Evolutionary conservation across 2,329 filamentous ascomycete species (phyloP), one percentile per base, ranked within the genome.

Genomic region (Alternaria metachromatica): DNA sequence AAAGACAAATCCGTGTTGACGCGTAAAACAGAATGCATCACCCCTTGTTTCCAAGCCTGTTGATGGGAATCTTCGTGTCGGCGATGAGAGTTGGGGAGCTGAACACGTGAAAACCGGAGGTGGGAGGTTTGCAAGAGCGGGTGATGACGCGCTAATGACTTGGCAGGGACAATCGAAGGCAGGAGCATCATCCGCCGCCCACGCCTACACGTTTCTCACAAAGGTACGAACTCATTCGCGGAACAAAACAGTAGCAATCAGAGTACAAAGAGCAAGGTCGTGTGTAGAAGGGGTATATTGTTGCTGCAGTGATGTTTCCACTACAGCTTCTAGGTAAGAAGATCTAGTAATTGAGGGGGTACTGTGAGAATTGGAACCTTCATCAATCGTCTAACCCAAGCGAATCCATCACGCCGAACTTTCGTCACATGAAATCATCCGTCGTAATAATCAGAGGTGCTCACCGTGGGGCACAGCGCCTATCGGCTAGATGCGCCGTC

Each of bases 321-420:
- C 60, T 62, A 41, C 48, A 58, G 60, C 55, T 41, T 62, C 60
- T 62, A 58, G 30, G 60, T 54, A 49, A 33, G 44, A 37, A 49
- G 45, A 54, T 65, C 63, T 65, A 65, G 44, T 43, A 54, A 55
- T 59, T 43, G 45, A 60, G 33, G 12, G n/a, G 26, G 20, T 55
- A 60, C 51, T 59, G 51, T 45, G 46, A 56, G 44, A 49, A 60
- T 41, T 7, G 49, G 11, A 53, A 25, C 63, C 37, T 18, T 58
- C 49, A 45, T 54, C 50, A 51, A 46, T 30, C 49, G 26, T 59
- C 53, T 41, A 60, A 60, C 41, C 56, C 56, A 68, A 58, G 56
- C 43, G 58, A 55, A 54, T 57, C 61, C 64, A 28, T 70, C 64
- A 63, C 64, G 58, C 66, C 63, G 46, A 62, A 61, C 57, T 64